Conservation (phyloP, 768 basidiomycete species). For the Hirschioporus abietinus region DNA sequence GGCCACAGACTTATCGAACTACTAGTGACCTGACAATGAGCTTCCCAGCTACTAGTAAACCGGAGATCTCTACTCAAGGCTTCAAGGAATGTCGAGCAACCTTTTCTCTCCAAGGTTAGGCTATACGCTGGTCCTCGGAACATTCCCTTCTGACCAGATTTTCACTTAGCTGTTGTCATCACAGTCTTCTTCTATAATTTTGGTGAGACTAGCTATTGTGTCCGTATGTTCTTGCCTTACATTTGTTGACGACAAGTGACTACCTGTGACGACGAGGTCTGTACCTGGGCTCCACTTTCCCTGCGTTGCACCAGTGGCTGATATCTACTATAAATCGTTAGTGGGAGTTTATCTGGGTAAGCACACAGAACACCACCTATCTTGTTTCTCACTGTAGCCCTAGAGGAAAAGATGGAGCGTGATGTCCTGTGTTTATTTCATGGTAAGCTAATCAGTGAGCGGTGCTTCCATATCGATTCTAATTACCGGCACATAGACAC, state of each 20-base stretch:
- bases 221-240: not conserved
- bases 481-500: not conserved
- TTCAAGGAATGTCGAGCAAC: not conserved
- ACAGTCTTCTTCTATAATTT: not conserved
- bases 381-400: not conserved
- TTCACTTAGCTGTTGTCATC: not conserved
- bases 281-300: not conserved
- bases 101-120: not conserved
- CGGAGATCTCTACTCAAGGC: not conserved
- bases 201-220: not conserved
- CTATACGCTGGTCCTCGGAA: not conserved
- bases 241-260: not conserved
- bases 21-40: not conserved
- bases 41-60: not conserved
- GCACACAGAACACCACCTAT: not conserved
- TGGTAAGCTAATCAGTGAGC: not conserved
- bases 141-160: not conserved
- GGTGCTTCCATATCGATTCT: not conserved
- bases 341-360: not conserved
- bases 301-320: not conserved
- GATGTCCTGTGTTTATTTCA: not conserved
- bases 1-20: too few species aligned
- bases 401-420: not conserved
- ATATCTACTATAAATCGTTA: not conserved
- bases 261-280: not conserved